Conservation (phyloP, 306 rosid species). For the Nissolia schottii region DNA sequence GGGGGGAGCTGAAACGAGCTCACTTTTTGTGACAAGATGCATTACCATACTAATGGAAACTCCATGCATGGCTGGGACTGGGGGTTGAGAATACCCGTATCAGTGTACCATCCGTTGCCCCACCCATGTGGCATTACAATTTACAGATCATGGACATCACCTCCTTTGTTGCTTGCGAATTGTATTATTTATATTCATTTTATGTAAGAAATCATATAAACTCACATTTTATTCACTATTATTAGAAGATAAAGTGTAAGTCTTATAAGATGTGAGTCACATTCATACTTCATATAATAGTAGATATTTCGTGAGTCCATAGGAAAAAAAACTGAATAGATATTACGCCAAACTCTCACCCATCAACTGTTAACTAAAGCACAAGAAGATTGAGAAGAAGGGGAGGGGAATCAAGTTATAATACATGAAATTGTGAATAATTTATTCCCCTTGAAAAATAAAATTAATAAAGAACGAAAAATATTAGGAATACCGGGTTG, state of each 20-base stretch:
- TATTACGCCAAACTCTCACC: no score
- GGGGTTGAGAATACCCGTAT: background rate
- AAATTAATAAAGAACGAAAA: background rate
- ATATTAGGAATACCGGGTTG: background rate
- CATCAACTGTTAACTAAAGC: background rate
- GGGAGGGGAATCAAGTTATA: background rate
- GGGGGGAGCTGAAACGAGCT: constrained; percentile 27
- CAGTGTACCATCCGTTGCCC: constrained; percentile 15
- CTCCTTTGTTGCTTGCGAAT: background rate
- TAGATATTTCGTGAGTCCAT: no score
- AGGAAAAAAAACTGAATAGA: no score
- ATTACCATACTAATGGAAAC: constrained; percentile 20
- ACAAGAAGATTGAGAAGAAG: background rate
- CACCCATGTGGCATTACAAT: constrained; percentile 37
- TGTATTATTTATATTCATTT: no score
- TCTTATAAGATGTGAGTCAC: no score
- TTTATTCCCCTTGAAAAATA: background rate
- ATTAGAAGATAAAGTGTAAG: no score
- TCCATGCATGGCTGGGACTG: constrained; percentile 12
- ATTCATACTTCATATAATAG: no score
- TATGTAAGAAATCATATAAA: no score
- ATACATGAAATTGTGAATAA: background rate
- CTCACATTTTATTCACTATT: no score
- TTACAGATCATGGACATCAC: background rate
- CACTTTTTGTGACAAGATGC: constrained; percentile 47